phyloP scores from a whole-genome alignment of 2,329 filamentous ascomycete genomes.

The Claviceps citrina region DNA sequence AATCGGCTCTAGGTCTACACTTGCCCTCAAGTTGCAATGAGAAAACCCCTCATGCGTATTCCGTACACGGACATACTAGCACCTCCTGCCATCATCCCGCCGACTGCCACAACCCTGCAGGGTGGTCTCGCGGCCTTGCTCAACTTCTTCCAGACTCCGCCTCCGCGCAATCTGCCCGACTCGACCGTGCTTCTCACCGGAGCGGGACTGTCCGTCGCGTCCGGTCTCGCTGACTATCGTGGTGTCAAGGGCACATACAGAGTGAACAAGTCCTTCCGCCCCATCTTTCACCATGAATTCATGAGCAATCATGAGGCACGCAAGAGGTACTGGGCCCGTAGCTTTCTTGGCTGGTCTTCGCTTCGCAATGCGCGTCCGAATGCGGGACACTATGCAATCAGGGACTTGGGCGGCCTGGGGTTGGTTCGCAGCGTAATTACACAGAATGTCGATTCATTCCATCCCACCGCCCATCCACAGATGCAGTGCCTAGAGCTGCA shows the following conservation, averaged over 20 bases:
- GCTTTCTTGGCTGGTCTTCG: slow-evolving; percentile 82
- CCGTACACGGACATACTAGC: slow-evolving; percentile 78
- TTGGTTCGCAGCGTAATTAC: slow-evolving; percentile 67
- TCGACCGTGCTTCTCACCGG: slow-evolving; percentile 48
- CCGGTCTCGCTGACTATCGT: slow-evolving; percentile 83
- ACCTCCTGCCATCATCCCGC: slow-evolving; percentile 57
- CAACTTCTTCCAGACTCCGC: slow-evolving; percentile 54
- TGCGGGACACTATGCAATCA: slow-evolving; percentile 60
- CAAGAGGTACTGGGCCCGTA: slow-evolving; percentile 90
- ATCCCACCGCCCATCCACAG: slow-evolving; percentile 58
- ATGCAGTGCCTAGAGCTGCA: slow-evolving; percentile 74
- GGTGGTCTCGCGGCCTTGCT: slow-evolving; percentile 66
- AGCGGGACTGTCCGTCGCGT: slow-evolving; percentile 85
- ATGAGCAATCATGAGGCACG: slow-evolving; percentile 63
- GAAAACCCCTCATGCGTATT: slow-evolving; percentile 66
- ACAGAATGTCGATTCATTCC: slow-evolving; percentile 95
- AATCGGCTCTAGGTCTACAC: no score
- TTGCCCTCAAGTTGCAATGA: no score
- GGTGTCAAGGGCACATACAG: slow-evolving; percentile 84
- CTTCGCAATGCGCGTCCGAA: slow-evolving; percentile 70
- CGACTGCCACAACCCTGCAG: slow-evolving; percentile 49
- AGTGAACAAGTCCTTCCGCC: slow-evolving; percentile 75
- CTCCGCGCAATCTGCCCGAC: slow-evolving; percentile 31
- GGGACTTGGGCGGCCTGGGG: slow-evolving; percentile 55
- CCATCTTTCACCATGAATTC: slow-evolving; percentile 91